Evolutionary conservation across 78 protist genomes (phyloP).

Genomic region (slime mould (Dictyostelium discoideum)): dicty_2.7 NC_007091.3:2475501-2476000

Average conservation of each 20-base stretch:
- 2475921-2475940: not conserved
- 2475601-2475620: not conserved
- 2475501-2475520: conserved; percentile 37
- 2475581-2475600: not conserved
- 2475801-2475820: conserved; percentile 22
- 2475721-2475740: not conserved
- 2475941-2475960: not conserved
- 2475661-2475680: not conserved
- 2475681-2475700: not conserved
- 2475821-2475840: conserved; percentile 4
- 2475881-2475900: conserved; percentile 44
- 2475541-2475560: conserved; percentile 36
- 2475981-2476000: not conserved
- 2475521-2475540: conserved; percentile 61
- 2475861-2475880: conserved; percentile 6
- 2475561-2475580: not conserved
- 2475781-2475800: conserved; percentile 33
- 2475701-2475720: conserved; percentile 26
- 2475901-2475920: conserved; percentile 21
- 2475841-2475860: conserved; percentile 2
- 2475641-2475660: conserved; percentile 4
- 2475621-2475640: not conserved
- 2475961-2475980: not conserved
- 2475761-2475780: conserved; percentile 63
- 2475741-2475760: not conserved